phyloP scores from a whole-genome alignment of 1,139 yeast species.

The Taiozyma sp. region DNA sequence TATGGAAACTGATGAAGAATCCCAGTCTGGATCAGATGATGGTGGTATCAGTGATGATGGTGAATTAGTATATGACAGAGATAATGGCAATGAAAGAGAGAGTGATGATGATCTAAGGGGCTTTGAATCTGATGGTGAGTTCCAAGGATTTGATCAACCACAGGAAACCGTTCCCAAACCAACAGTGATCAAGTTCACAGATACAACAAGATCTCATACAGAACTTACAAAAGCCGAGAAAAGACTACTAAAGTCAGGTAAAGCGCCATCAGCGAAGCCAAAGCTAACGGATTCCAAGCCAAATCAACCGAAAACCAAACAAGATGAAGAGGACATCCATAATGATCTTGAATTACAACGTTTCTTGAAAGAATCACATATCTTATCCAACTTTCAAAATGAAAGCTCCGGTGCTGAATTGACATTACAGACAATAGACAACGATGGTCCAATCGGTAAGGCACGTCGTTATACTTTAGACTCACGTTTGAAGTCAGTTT shows the following conservation, averaged over 20 bases:
- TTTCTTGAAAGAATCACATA: slow-evolving; percentile 80
- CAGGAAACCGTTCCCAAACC: slow-evolving; percentile 28
- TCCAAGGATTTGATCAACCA: slow-evolving; percentile 3
- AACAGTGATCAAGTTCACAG: slow-evolving; percentile 42
- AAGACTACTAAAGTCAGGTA: slow-evolving; percentile 37
- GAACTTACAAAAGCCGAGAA: slow-evolving; percentile 39
- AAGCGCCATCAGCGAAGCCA: slow-evolving; percentile 23
- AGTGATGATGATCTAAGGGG: slow-evolving; percentile 15
- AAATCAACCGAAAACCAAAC: slow-evolving; percentile 15
- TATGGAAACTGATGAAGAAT: slow-evolving; percentile 16
- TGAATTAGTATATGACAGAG: slow-evolving; percentile 7
- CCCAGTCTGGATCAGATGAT: slow-evolving; percentile 16
- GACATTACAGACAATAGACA: slow-evolving; percentile 48
- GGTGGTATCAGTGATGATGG: slow-evolving; percentile 8
- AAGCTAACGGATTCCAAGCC: slow-evolving; percentile 4
- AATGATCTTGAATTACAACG: slow-evolving; percentile 85
- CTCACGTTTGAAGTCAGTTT: slow-evolving; percentile 54
- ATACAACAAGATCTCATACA: slow-evolving; percentile 27
- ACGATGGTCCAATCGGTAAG: slow-evolving; percentile 65
- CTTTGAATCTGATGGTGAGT: slow-evolving; percentile 16
- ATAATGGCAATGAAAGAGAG: slow-evolving; percentile 16
- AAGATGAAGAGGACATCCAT: slow-evolving; percentile 49
- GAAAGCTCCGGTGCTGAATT: slow-evolving; percentile 74
- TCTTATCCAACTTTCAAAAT: slow-evolving; percentile 50
- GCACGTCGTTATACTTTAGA: slow-evolving; percentile 73